A percentile compares a stretch with the other conserved stretches of the same genome.
These are phyloP conservation scores for Sporothrix phasma DNA, from an alignment of 2,329 filamentous ascomycete species.

Conservation along the genomic window DNA sequence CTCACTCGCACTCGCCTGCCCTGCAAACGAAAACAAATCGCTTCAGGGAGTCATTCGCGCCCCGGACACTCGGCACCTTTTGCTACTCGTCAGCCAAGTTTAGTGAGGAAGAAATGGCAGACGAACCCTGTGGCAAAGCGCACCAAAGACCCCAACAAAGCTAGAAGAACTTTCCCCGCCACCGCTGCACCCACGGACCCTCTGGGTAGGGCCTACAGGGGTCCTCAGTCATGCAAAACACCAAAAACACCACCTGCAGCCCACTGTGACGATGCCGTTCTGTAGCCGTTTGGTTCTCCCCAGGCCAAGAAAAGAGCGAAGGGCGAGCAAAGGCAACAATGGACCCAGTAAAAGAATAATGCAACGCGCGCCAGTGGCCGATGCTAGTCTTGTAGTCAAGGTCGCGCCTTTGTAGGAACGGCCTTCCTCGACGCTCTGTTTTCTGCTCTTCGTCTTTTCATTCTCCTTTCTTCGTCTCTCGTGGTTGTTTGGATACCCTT, in stretches of 20 bases:
- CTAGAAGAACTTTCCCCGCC: not conserved
- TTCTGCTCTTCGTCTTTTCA: too few relatives aligned
- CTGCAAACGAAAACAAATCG: constrained; percentile 2
- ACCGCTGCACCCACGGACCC: too few relatives aligned
- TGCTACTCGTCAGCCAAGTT: too few relatives aligned
- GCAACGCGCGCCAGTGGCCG: not conserved
- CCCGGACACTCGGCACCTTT: constrained; percentile 3
- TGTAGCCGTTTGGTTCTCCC: not conserved
- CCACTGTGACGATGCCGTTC: not conserved
- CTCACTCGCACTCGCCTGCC: not conserved
- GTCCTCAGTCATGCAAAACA: too few relatives aligned
- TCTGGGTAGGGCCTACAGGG: too few relatives aligned
- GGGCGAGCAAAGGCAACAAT: not conserved
- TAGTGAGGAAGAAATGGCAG: too few relatives aligned
- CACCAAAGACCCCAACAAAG: not conserved
- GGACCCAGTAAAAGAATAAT: constrained; percentile 3
- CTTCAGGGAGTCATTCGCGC: not conserved
- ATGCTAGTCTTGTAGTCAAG: not conserved
- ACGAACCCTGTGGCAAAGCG: not conserved
- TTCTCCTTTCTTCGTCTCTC: not conserved
- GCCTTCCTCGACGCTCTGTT: too few relatives aligned
- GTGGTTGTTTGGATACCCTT: not conserved
- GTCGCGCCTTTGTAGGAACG: too few relatives aligned
- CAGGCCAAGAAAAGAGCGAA: not conserved
- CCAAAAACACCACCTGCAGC: too few relatives aligned